Base-by-base conservation (phyloP, 805 yeast species). In the Priceomyces castillae region DNA sequence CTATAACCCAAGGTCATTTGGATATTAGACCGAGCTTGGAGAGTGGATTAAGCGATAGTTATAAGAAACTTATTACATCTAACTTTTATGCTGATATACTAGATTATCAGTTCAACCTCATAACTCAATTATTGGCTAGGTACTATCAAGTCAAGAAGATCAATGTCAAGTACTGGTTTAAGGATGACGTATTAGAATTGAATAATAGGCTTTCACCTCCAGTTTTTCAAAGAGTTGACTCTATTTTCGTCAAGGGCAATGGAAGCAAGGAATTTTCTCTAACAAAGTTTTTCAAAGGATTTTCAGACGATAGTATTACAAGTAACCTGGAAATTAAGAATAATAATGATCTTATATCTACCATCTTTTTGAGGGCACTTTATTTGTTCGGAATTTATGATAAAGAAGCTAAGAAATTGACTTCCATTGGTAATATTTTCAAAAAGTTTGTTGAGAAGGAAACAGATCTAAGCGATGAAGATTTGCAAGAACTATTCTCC, bases 141-240 rank as follows among this genome's bases (percentile, higher is more conserved):
- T 92, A 87, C 64, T 89, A 81, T 60, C 97, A 90, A 59, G 83
- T 78, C 46, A 86, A 84, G 57, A 80, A 76, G 43, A 73, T 87
- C 30, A 66, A 73, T 35, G 77, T 76, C 19, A 59, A 66, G 14
- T 77, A 67, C 46, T 84, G 85, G 84, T 84, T 71, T 65, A 59
- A 61, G 36, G 74, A 80, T 49, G 58, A 67, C 46, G 54, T 34
- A 41, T 51, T 64, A 18, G 74, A 72, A 41, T 58, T 84, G 22
- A 73, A 73, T 15, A 81, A 77, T 51, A 73, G 84, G 52, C 54
- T 76, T 37, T 64, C 73, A 3, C 85, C 86, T 6, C 73, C 86
- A 1, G 56, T 77, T 2, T 80, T 70, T 47, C 66, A 67, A 41
- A 63, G 64, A 48, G 49, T 63, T 33, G 51, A 54, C 15, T 58